phyloP scores from a whole-genome alignment of 2,329 filamentous ascomycete species.

The Claviceps digitariae region DNA sequence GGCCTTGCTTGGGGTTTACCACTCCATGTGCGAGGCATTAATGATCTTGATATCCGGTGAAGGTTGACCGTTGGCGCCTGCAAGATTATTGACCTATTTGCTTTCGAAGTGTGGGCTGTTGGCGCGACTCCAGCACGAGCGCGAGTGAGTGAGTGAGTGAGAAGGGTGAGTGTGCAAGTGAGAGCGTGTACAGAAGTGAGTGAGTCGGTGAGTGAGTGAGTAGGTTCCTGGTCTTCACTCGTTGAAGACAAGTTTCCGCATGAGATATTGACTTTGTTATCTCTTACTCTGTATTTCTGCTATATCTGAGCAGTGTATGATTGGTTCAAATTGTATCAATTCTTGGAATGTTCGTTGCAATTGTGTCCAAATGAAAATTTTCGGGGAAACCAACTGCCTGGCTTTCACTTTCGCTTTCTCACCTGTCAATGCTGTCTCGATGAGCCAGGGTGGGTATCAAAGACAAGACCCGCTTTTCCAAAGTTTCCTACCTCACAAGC shows the following conservation, averaged over 20 bases:
- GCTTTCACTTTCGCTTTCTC: neutral
- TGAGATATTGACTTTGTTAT: neutral
- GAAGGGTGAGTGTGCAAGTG: neutral
- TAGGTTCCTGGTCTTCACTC: neutral
- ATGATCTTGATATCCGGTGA: neutral
- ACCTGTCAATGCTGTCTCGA: neutral
- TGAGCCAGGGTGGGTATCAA: neutral
- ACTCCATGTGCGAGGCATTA: neutral
- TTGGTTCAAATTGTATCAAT: neutral
- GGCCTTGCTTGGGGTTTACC: neutral
- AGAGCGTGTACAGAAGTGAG: neutral
- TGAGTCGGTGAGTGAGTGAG: neutral
- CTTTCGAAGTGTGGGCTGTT: neutral
- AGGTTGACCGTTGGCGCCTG: neutral
- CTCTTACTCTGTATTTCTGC: neutral
- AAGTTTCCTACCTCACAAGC: constrained; percentile 8
- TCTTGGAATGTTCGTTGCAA: neutral
- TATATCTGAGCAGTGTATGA: neutral
- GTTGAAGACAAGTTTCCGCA: neutral
- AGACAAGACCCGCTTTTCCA: constrained; percentile 5
- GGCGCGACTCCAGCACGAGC: neutral
- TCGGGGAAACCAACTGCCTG: neutral
- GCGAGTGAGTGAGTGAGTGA: neutral
- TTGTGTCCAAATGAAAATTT: neutral
- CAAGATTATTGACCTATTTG: neutral